Evolutionary conservation across 495 filamentous ascomycete species (phyloP), one percentile per base, ranked within the genome.

Genomic region (Parathielavia hyrcaniae): DNA sequence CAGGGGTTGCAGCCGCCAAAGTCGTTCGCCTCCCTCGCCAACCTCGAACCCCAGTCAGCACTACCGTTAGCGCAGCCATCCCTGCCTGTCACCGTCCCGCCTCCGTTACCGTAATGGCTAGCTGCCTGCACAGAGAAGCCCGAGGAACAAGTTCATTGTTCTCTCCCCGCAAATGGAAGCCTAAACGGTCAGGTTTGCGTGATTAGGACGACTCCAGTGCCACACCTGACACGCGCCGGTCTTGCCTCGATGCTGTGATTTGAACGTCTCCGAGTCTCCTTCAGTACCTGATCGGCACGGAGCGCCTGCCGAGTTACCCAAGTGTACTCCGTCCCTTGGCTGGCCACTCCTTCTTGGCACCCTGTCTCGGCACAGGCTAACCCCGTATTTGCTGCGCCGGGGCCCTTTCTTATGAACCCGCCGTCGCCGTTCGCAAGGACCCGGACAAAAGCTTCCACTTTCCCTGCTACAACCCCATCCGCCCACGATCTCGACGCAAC

Each of bases 351-450:
- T 7, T 19, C 23, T 57, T 46, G 55, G 55, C 55, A 57, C 34
- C 3, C 26, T 30, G 26, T 19, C 23, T 57, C 55, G 55, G 55
- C 55, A 57, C 34, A 62, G 56, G 51, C 60, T 61, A 45, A 46
- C 46, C 59, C 63, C 58, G 56, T 53, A 54, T 61, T 55, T 14
- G 40, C 20, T 30, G 46, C 50, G n/a, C n/a, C n/a, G 55, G 60
- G 61, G 59, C 65, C 26, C 26, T 30, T 32, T 32, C 46, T 34
- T 70, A 70, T 70, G 66, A 70, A 67, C 61, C 61, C 60, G 62
- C 61, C 64, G 41, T 62, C 56, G 67, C 67, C 65, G 63, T 53
- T 61, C 61, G 59, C 45, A 59, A 56, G 50, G 53, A 32, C 57
- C 43, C 49, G 61, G 63, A 63, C 55, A n/a, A 58, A 57, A 50